Evolutionary conservation across 805 yeast species (phyloP).

Genomic region (Yamadazyma insecticola): DNA sequence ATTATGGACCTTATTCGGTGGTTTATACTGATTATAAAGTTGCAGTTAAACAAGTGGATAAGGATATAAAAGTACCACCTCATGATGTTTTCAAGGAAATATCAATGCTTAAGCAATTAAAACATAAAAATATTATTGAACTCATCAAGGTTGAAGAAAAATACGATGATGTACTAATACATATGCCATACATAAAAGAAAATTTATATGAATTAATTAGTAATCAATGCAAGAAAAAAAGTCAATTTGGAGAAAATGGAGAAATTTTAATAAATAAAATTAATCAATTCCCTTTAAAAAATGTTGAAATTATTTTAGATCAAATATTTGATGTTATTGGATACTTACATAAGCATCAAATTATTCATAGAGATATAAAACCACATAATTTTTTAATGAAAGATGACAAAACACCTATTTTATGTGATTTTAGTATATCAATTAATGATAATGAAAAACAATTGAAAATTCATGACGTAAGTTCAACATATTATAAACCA

Average conservation of each 20-base stretch:
- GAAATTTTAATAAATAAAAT: constrained; percentile 10
- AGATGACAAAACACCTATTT: constrained; percentile 18
- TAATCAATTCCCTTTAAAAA: constrained; percentile 10
- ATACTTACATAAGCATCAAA: constrained; percentile 26
- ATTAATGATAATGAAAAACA: constrained; percentile 8
- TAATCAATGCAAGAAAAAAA: constrained; percentile 15
- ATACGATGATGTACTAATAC: constrained; percentile 30
- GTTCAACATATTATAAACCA: constrained; percentile 65
- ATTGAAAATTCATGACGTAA: constrained; percentile 56
- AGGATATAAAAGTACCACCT: constrained; percentile 31
- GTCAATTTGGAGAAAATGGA: constrained; percentile 15
- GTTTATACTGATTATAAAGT: constrained; percentile 22
- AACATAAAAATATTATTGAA: constrained; percentile 13
- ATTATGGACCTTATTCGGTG: constrained; percentile 31
- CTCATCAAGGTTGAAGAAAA: constrained; percentile 17
- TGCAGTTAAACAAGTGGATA: constrained; percentile 37
- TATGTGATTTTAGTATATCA: constrained; percentile 64
- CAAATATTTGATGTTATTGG: constrained; percentile 20
- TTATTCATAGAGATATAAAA: constrained; percentile 41
- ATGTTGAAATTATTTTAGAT: constrained; percentile 10
- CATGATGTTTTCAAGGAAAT: constrained; percentile 33
- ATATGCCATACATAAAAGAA: constrained; percentile 25
- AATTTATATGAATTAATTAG: constrained; percentile 22
- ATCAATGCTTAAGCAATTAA: constrained; percentile 17
- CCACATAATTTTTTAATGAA: constrained; percentile 31